Base-by-base conservation (phyloP, 441 rosid species). In the Iberis amara region DNA sequence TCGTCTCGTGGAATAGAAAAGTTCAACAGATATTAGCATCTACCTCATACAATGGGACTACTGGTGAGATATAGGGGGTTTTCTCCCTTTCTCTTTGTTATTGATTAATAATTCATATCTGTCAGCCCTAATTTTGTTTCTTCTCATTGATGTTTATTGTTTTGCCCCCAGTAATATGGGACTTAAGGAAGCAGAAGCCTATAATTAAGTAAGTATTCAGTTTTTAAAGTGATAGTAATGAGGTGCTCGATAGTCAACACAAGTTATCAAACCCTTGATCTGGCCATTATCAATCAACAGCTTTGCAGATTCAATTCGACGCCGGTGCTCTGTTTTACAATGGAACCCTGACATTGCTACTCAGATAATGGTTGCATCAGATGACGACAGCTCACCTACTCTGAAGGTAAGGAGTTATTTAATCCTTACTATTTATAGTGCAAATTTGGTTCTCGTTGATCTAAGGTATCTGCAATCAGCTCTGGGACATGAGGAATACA, bases 271-370 rank as follows among this genome's bases (percentile, higher is more conserved):
- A 50, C 60, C 30, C 61, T 52, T 65, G 58, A 78, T 64, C 15
- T 51, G 39, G 7, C 33, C 35, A 49, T 32, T 77, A 35, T 68
- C 59, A 53, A 60, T 71, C 59, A 65, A 69, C 85, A 94, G 99
- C 67, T 82, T 94, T 69, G 66, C 80, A 64, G 99, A 94, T 78
- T 81, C 97, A 53, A 62, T 74, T 70, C 78, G 94, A 67, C 83
- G 95, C 60, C 81, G 96, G 21, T 83, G 95, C 78, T 89, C 99
- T 62, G 96, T 94, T 78, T 74, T 94, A 81, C 99, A 94, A 68
- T 94, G 99, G 99, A 84, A 94, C 75, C 99, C 99, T 67, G 95
- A 89, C 68, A 70, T 85, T 73, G 86, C 99, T 61, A 94, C 97
- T 66, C 96, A 94, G 73, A 95, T 94, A 54, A 77, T 89, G 76